Conservation (phyloP, 495 filamentous ascomycete genomes). For the Lentithecium fluviatile region DNA sequence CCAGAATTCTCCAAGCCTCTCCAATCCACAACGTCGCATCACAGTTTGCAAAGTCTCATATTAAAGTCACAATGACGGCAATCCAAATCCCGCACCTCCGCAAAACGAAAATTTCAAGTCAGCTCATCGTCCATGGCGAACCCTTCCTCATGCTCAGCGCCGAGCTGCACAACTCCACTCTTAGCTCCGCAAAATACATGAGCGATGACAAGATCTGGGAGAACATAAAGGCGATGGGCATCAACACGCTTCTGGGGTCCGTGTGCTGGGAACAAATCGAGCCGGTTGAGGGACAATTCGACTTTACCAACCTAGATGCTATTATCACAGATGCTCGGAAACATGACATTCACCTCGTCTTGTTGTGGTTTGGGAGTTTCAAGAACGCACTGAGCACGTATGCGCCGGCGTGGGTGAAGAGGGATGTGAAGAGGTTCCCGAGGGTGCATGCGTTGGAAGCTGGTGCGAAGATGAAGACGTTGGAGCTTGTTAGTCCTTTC, state of each 20-base stretch:
- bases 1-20: no score
- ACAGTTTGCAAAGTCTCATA: no score
- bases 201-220: constrained; percentile 42
- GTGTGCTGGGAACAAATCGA: constrained; percentile 55
- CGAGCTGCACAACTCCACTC: constrained; percentile 53
- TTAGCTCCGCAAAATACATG: constrained; percentile 51
- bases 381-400: constrained; percentile 53
- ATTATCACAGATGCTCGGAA: constrained; percentile 46
- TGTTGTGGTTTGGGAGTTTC: constrained; percentile 55
- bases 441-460: constrained; percentile 38
- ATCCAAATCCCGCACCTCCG: not conserved
- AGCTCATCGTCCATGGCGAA: constrained; percentile 50
- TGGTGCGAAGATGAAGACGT: constrained; percentile 36
- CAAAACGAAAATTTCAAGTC: constrained; percentile 37
- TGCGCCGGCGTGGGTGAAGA: constrained; percentile 50
- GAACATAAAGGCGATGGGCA: constrained; percentile 45
- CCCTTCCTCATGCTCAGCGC: constrained; percentile 50
- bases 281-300: constrained; percentile 49
- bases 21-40: no score
- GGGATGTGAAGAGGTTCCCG: constrained; percentile 46
- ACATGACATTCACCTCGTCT: constrained; percentile 47
- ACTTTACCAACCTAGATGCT: constrained; percentile 48
- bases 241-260: constrained; percentile 54
- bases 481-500: constrained; percentile 45
- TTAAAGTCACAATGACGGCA: not conserved